Evolutionary conservation across 2,329 filamentous ascomycete species (phyloP).

Genomic region (Exophiala phaeomuriformis): DNA sequence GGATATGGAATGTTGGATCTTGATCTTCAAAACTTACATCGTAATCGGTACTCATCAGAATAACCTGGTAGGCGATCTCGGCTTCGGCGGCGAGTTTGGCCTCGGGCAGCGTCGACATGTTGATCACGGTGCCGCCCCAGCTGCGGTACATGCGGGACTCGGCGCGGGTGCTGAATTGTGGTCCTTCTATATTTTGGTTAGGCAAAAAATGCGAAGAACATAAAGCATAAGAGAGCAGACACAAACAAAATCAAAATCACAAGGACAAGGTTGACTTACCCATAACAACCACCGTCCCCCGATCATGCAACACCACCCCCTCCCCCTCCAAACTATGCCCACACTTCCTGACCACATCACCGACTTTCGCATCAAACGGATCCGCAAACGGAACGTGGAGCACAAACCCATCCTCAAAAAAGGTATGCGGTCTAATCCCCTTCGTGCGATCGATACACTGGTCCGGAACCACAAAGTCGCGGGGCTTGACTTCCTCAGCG

Average conservation of each 20-base stretch:
- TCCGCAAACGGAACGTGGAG: constrained; percentile 94
- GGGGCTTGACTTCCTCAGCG: constrained; percentile 84
- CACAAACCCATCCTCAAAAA: constrained; percentile 76
- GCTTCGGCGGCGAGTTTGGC: constrained; percentile 94
- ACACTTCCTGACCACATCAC: constrained; percentile 68
- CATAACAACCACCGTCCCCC: constrained; percentile 86
- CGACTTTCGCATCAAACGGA: constrained; percentile 77
- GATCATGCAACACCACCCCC: constrained; percentile 74
- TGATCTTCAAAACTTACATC: constrained; percentile 43
- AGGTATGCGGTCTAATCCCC: constrained; percentile 87
- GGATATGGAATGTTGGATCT: not conserved
- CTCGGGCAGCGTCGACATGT: constrained; percentile 95
- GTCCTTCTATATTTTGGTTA: constrained; percentile 57
- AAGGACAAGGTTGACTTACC: constrained; percentile 45
- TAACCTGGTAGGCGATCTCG: constrained; percentile 95
- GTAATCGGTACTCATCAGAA: constrained; percentile 99
- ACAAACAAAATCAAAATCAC: not conserved
- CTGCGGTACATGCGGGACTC: constrained; percentile 91
- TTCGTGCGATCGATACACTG: constrained; percentile 97
- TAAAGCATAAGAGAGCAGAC: not conserved
- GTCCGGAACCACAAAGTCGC: constrained; percentile 94
- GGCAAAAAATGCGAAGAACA: not conserved
- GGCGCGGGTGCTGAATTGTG: constrained; percentile 91
- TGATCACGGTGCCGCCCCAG: constrained; percentile 92
- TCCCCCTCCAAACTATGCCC: constrained; percentile 73